phyloP scores from a whole-genome alignment of 2,329 filamentous ascomycete genomes.

The Xylaria polymorpha region DNA sequence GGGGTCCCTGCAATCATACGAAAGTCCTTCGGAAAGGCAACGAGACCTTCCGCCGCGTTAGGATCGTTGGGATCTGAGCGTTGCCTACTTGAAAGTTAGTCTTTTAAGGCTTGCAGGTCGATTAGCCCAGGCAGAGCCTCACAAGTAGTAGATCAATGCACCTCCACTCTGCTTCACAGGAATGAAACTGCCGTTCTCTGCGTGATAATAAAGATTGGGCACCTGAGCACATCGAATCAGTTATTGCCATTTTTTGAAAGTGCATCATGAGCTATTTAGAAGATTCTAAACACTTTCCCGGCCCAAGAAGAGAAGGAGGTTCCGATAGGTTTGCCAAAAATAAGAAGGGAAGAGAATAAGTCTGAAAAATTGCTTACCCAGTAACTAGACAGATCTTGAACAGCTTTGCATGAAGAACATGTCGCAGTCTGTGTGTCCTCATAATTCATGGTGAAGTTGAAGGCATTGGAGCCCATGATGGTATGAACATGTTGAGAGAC shows the following conservation, averaged over 20 bases:
- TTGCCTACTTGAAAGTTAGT: constrained; percentile 46
- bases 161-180: constrained; percentile 57
- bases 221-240: constrained; percentile 40
- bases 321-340: background rate
- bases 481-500: constrained; percentile 69
- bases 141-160: constrained; percentile 68
- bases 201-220: constrained; percentile 64
- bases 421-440: constrained; percentile 62
- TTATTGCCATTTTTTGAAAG: background rate
- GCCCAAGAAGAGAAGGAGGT: background rate
- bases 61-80: constrained; percentile 55
- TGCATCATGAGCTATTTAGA: background rate
- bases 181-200: constrained; percentile 67
- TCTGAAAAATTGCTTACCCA: constrained; percentile 67
- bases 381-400: constrained; percentile 73
- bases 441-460: constrained; percentile 66
- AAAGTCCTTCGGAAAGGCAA: constrained; percentile 70
- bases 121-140: constrained; percentile 34
- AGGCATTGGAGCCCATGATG: constrained; percentile 71
- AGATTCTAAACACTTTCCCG: too few species aligned
- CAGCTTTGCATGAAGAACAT: constrained; percentile 74
- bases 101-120: constrained; percentile 25
- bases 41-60: constrained; percentile 59
- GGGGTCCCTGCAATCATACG: constrained; percentile 74
- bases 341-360: background rate